These are phyloP conservation scores for Goniomonas avonlea DNA, from an alignment of 78 protist species.

Conservation along the genomic window DNA sequence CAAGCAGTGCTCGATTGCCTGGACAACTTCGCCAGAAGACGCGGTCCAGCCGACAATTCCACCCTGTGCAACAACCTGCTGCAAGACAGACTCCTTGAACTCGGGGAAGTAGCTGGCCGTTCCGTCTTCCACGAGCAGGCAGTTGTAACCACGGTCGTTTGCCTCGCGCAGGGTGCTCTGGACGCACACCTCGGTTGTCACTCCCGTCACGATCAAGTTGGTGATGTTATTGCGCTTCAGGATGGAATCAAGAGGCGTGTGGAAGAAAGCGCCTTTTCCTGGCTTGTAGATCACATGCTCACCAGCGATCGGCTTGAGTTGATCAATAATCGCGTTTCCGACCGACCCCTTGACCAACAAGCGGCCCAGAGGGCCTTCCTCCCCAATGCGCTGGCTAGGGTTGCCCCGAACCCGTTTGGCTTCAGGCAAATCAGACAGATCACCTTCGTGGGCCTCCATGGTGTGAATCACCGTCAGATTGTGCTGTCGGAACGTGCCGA, in stretches of 20 bases:
- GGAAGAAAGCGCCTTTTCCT: slow-evolving; percentile 16
- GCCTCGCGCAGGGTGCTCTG: slow-evolving; percentile 16
- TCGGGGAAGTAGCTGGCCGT: not conserved
- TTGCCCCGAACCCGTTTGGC: not conserved
- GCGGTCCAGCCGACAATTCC: slow-evolving; percentile 18
- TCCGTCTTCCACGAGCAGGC: slow-evolving; percentile 7
- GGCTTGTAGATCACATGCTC: slow-evolving; percentile 11
- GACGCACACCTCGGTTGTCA: slow-evolving; percentile 25
- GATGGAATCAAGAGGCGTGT: not conserved
- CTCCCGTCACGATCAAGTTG: slow-evolving; percentile 5
- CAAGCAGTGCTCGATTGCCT: not conserved
- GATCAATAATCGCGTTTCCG: slow-evolving; percentile 1
- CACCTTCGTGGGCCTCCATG: not conserved
- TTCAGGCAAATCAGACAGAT: not conserved
- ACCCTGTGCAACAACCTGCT: slow-evolving; percentile 11
- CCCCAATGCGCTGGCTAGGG: not conserved
- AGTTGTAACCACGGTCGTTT: slow-evolving; percentile 16
- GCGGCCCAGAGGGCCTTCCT: not conserved
- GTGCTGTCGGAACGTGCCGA: not conserved
- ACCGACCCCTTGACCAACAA: not conserved
- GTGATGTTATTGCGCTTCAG: not conserved
- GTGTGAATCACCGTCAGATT: not conserved
- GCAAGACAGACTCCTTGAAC: not conserved
- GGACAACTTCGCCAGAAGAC: not conserved
- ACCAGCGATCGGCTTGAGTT: not conserved